phyloP scores from a whole-genome alignment of 306 rosid species.

The Inga laurina region DNA sequence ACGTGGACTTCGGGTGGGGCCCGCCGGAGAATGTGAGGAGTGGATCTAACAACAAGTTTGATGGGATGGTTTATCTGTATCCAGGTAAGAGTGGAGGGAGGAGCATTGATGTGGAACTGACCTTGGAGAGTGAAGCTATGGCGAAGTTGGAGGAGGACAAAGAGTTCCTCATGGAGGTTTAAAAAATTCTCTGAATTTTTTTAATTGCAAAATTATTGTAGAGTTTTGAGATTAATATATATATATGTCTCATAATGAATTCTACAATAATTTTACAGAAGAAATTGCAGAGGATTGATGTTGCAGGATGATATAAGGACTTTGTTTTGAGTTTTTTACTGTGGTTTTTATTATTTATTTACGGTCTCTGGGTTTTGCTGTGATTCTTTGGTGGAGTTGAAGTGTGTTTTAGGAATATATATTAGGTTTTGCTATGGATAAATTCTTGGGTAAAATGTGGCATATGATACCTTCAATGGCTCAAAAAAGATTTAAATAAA shows the following conservation, averaged over 20 bases:
- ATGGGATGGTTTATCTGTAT: conserved; percentile 88
- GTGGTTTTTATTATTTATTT: background rate
- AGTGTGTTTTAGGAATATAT: background rate
- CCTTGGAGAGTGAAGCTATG: conserved; percentile 70
- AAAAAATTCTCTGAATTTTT: background rate
- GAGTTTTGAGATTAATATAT: background rate
- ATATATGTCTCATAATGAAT: background rate
- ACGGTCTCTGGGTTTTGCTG: background rate
- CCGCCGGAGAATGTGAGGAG: conserved; percentile 85
- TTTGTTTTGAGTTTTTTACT: background rate
- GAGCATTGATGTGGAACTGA: conserved; percentile 90
- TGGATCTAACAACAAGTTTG: conserved; percentile 85
- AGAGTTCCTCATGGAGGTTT: conserved; percentile 66
- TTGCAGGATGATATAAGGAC: background rate
- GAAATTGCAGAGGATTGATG: background rate
- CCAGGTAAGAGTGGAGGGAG: conserved; percentile 90
- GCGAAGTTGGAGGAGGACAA: conserved; percentile 73
- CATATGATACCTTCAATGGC: background rate
- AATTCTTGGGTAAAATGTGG: background rate
- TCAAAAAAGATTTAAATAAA: background rate
- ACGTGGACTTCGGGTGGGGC: conserved; percentile 92
- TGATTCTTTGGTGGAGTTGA: background rate
- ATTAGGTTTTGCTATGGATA: background rate
- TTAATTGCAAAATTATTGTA: background rate
- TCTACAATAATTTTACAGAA: background rate